Conservation (phyloP, 2,329 filamentous ascomycete species). For the Scedosporium boydii region DNA sequence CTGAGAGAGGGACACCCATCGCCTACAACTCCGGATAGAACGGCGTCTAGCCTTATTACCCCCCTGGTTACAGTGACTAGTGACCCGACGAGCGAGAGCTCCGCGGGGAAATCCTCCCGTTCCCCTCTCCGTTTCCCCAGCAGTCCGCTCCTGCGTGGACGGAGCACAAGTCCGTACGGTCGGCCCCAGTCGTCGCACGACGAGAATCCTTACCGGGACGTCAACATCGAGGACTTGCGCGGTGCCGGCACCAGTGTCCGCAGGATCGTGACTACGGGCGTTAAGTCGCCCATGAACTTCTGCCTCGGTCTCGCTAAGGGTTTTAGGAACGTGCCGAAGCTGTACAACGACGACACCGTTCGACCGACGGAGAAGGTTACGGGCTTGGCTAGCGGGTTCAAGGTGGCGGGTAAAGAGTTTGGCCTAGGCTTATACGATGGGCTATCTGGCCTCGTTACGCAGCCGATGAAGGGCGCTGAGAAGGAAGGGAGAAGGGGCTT, state of each 20-base stretch:
- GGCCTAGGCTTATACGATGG: conserved; percentile 73
- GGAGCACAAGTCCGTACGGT: not conserved
- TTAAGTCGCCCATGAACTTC: conserved; percentile 78
- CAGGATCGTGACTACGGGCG: conserved; percentile 26
- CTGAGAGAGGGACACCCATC: not conserved
- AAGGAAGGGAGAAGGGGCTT: conserved; percentile 48
- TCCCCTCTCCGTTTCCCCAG: not conserved
- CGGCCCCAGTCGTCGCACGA: not conserved
- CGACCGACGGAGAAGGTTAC: conserved; percentile 72
- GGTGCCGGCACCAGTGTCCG: not conserved
- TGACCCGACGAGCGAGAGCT: not conserved
- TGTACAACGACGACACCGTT: conserved; percentile 79
- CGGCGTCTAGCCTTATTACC: not conserved
- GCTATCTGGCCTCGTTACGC: conserved; percentile 69
- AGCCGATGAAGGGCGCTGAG: conserved; percentile 55
- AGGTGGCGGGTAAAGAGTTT: conserved; percentile 69
- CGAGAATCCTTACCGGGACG: conserved; percentile 1
- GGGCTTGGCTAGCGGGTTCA: conserved; percentile 64
- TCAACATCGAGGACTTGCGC: conserved; percentile 4
- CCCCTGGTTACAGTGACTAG: conserved; percentile 2
- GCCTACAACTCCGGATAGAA: not conserved
- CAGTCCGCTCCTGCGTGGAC: not conserved
- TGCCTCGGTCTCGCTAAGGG: conserved; percentile 74
- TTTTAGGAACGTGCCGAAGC: conserved; percentile 75
- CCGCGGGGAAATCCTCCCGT: not conserved